Conservation (phyloP, 2,329 filamentous ascomycete species). For the Colletotrichum paranaense region DNA sequence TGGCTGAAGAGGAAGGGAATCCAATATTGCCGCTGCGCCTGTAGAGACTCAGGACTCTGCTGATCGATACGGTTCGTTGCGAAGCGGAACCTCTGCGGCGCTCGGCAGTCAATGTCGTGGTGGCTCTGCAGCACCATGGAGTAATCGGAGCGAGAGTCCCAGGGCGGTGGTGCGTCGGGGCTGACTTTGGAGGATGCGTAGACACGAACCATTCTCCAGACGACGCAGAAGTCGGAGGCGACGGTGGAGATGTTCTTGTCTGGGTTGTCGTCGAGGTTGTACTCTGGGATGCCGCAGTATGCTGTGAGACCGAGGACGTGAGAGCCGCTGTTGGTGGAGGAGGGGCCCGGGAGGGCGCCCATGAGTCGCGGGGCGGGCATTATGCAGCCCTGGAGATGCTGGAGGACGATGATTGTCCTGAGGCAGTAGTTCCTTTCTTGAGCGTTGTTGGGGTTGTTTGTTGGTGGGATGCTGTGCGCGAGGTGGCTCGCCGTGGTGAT, state of each 20-base stretch:
- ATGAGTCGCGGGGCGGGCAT: constrained; percentile 9
- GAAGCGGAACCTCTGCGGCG: constrained; percentile 63
- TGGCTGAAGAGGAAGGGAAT: constrained; percentile 64
- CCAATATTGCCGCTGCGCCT: constrained; percentile 61
- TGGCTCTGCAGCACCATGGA: constrained; percentile 60
- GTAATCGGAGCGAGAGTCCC: constrained; percentile 64
- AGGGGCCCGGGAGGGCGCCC: background rate
- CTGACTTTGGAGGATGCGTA: constrained; percentile 59
- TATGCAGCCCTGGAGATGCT: constrained; percentile 52
- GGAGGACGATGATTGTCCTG: constrained; percentile 55
- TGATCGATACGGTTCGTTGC: constrained; percentile 59
- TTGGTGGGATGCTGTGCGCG: constrained; percentile 36
- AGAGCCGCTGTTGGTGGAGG: background rate
- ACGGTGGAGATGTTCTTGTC: constrained; percentile 58
- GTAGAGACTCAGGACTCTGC: constrained; percentile 52
- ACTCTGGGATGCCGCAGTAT: background rate
- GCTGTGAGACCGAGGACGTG: background rate
- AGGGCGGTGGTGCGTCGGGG: constrained; percentile 49
- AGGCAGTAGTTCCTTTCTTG: constrained; percentile 46
- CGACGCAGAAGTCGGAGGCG: constrained; percentile 54
- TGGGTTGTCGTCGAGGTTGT: background rate
- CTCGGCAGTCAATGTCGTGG: constrained; percentile 63
- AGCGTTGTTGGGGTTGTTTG: constrained; percentile 35
- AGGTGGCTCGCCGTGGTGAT: constrained; percentile 40
- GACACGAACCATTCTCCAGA: constrained; percentile 58